Evolutionary conservation across 2,329 filamentous ascomycete species (phyloP).

Genomic region (Penicillium sp.): DNA sequence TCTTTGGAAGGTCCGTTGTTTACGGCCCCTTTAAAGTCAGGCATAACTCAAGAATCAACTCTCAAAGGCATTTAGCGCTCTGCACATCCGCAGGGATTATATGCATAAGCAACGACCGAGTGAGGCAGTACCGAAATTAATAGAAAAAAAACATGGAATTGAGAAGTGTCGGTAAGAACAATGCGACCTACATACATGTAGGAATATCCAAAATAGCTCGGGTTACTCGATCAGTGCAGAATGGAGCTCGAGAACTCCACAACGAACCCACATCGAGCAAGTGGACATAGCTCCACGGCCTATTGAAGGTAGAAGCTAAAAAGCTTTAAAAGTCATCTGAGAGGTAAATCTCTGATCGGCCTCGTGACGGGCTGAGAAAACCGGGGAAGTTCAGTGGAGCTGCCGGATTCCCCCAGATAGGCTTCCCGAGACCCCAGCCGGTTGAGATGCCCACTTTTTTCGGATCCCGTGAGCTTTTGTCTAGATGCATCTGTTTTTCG

Average conservation of each 20-base stretch:
- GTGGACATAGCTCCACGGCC: neutral
- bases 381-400: conserved; percentile 1
- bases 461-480: neutral
- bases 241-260: neutral
- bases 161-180: neutral
- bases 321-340: conserved; percentile 7
- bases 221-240: conserved; percentile 16
- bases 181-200: neutral
- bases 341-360: conserved; percentile 3
- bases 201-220: conserved; percentile 6
- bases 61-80: no score
- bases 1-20: no score
- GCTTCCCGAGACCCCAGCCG: conserved; percentile 12
- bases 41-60: no score
- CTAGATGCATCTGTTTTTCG: conserved; percentile 7
- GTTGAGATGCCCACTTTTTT: neutral
- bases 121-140: neutral
- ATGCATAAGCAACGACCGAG: neutral
- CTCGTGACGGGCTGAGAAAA: conserved; percentile 1
- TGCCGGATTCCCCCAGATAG: conserved; percentile 19
- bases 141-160: neutral
- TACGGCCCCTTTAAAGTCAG: no score
- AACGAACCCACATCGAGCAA: neutral
- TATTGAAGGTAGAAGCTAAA: neutral
- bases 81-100: neutral